These are phyloP conservation scores for Hymenoscyphus repandus DNA, from an alignment of 2,329 filamentous ascomycete genomes.

Conservation along the genomic window DNA sequence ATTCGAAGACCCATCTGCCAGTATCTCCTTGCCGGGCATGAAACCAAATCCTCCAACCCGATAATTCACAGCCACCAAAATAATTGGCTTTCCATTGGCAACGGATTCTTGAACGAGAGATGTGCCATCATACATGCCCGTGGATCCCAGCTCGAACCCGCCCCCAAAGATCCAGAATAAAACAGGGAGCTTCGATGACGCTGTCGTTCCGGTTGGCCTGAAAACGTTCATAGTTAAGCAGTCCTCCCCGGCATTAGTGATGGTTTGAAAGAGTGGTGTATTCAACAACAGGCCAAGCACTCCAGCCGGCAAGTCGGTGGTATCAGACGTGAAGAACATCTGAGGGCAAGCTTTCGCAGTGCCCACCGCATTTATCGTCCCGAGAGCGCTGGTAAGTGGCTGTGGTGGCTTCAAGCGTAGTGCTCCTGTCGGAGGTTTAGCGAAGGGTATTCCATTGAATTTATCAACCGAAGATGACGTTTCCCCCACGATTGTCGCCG, in stretches of 20 bases:
- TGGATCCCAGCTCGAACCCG: conserved; percentile 53
- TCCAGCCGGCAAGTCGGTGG: conserved; percentile 34
- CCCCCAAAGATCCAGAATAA: conserved; percentile 69
- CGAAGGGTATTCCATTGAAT: conserved; percentile 62
- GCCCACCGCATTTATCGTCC: conserved; percentile 55
- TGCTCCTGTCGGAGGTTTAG: conserved; percentile 59
- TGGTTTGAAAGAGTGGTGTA: conserved; percentile 51
- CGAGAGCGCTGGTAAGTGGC: conserved; percentile 50
- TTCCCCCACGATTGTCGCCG: conserved; percentile 12
- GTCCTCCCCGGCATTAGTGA: conserved; percentile 54
- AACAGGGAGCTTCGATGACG: conserved; percentile 56
- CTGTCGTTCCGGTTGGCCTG: conserved; percentile 50
- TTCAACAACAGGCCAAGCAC: conserved; percentile 47
- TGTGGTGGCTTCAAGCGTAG: conserved; percentile 67
- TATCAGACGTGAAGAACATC: conserved; percentile 53
- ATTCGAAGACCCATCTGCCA: conserved; percentile 63
- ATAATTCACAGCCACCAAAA: conserved; percentile 77
- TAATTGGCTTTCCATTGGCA: conserved; percentile 52
- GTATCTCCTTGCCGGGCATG: conserved; percentile 62
- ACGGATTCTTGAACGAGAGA: conserved; percentile 43
- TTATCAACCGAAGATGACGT: background rate
- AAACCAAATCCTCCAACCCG: conserved; percentile 71
- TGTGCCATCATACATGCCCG: conserved; percentile 47
- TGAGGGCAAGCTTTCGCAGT: conserved; percentile 64
- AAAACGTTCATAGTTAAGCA: conserved; percentile 58